Conservation (phyloP, 2,329 filamentous ascomycete genomes). For the Pseudogymnoascus sp. region DNA sequence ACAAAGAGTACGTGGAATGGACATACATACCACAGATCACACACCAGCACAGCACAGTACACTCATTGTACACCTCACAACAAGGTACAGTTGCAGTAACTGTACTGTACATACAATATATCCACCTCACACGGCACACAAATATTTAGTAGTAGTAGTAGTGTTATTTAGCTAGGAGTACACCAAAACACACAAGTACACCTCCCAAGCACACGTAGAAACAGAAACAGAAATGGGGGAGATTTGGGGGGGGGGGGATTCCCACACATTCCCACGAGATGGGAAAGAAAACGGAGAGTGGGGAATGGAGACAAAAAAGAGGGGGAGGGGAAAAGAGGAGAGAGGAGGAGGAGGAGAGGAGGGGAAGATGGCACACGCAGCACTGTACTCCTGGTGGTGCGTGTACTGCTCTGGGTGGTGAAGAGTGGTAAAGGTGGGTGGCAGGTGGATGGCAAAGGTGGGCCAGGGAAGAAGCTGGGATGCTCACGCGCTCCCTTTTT, state of each 20-base stretch:
- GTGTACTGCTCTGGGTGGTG: background rate
- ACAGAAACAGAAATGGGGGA: no score
- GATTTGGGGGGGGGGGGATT: no score
- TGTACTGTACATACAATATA: background rate
- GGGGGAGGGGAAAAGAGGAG: background rate
- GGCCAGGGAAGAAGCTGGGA: background rate
- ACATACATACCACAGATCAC: background rate
- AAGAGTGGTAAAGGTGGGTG: background rate
- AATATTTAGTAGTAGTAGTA: background rate
- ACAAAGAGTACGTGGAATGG: background rate
- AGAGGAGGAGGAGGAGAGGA: background rate
- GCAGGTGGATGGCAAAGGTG: background rate
- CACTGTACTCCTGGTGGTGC: background rate
- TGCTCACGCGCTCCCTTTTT: background rate
- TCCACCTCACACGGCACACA: background rate
- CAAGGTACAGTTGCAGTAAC: background rate
- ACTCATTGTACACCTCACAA: background rate
- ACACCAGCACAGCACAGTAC: background rate
- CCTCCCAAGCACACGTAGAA: no score
- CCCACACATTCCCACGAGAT: background rate
- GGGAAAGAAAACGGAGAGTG: background rate
- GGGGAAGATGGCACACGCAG: background rate
- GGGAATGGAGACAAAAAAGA: background rate
- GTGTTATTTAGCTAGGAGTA: background rate
- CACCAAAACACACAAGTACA: background rate